Evolutionary conservation across 116 monocot genomes (phyloP), one percentile per base, ranked within the genome.

Genomic region (Iris pallida): DNA sequence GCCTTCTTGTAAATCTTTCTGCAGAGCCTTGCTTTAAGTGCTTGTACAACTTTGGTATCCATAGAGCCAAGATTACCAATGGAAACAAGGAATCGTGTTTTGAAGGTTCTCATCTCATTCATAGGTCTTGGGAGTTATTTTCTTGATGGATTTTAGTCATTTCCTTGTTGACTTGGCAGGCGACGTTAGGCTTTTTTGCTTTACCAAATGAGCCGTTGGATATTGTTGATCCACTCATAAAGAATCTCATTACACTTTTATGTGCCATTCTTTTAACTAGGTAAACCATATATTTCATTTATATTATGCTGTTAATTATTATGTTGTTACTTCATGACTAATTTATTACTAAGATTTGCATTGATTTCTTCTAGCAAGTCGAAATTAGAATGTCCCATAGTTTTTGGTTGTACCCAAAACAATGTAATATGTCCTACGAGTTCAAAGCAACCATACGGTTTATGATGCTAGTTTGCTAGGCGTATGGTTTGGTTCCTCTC

Each of bases 191-290:
- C 8, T 89, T 96, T 69, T 87, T 92, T 59, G 75, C 92, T 41
- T 83, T 92, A 71, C 89, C 96, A 61, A 82, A 77, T 72, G 81
- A 88, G 60, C 86, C 84, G 55, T 74, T 78, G 13, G 84, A 92
- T 49, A 85, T 92, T 70, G 57, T 96, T 46, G 96, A 92, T 53
- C 89, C 83, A 57, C 81, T 96, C 17, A 87, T 92, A 68, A 68
- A 78, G 71, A 96, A 96, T 70, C 92, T 96, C 52, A 83, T 89
- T 69, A 84, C 87, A 70, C 76, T 96, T 42, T 79, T 96, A 77
- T 89, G 85, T 68, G 89, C 87, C 55, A 96, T 96, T 75, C 96
- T 96, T 59, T 78, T 85, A 53, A 96, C 96, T 47, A 96, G 96
- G 96, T 92, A 78, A 57, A 51, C 3, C 10, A 10, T 61, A 3